Conservation (phyloP, 306 rosid genomes). For the Comarum palustre region DNA sequence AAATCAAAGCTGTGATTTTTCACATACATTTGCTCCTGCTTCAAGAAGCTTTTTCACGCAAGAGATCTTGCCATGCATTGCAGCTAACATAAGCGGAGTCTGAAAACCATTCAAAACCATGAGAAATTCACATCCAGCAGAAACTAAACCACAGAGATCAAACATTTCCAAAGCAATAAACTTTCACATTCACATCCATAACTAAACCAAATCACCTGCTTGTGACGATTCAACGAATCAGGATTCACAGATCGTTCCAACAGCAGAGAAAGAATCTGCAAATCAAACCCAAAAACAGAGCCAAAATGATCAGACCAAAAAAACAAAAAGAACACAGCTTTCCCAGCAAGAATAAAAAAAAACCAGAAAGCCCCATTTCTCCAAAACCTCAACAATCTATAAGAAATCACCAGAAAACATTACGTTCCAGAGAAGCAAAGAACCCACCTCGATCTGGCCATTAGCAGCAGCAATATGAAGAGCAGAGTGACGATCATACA, state of each 20-base stretch:
- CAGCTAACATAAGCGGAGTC: conserved; percentile 97
- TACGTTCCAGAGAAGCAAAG: not conserved
- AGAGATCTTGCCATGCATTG: conserved; percentile 88
- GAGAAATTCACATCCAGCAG: not conserved
- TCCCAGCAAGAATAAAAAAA: conserved; percentile 3
- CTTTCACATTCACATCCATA: conserved; percentile 15
- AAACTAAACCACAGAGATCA: conserved; percentile 1
- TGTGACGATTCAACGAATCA: conserved; percentile 86
- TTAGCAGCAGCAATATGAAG: conserved; percentile 95
- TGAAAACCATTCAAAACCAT: conserved; percentile 38
- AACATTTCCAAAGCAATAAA: not conserved
- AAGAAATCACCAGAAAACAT: not conserved
- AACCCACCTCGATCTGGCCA: conserved; percentile 88
- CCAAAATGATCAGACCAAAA: not conserved
- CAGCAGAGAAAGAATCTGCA: conserved; percentile 71
- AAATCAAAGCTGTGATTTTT: conserved; percentile 5
- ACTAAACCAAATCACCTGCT: conserved; percentile 50
- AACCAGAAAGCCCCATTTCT: conserved; percentile 21
- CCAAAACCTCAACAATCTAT: not conserved
- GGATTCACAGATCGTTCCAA: conserved; percentile 74
- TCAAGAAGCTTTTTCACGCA: conserved; percentile 76
- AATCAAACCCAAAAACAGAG: conserved; percentile 16
- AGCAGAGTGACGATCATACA: conserved; percentile 75
- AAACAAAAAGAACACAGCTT: not conserved
- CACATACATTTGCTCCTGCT: conserved; percentile 81